Base-by-base conservation (phyloP, 148 eudicot species). In the Simmondsia chinensis region DNA sequence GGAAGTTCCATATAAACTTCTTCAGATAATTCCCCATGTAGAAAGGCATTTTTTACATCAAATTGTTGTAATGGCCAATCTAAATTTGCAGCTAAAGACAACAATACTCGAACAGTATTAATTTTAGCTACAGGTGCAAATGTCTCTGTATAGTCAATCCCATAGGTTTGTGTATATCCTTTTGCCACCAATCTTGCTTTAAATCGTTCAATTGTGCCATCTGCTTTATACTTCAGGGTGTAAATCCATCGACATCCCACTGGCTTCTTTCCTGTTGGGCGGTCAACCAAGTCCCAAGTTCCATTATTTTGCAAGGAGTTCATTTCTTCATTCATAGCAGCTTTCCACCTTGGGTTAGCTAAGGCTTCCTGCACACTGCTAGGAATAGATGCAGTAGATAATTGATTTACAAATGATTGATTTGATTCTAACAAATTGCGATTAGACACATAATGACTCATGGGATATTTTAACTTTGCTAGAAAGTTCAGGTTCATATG, bases 31-130 rank as follows among this genome's bases (percentile, higher is more conserved):
- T n/a, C n/a, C n/a, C n/a, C n/a, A n/a, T n/a, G n/a, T n/a, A n/a
- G n/a, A n/a, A n/a, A n/a, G n/a, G n/a, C n/a, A n/a, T n/a, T n/a
- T n/a, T n/a, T n/a, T n/a, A n/a, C n/a, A n/a, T n/a, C n/a, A n/a
- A n/a, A n/a, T n/a, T n/a, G n/a, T 37, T 37, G 20, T 4, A 37
- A 10, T 6, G 41, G 41, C 41, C 41, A 37, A 37, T 37, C 41
- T 37, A 4, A 2, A 11, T 37, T 37, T 2, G 41, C 41, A 4
- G 41, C 18, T 6, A 37, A 4, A 3, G 20, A 37, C 5, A 37
- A 16, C 19, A 37, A 16, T 2, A 37, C 41, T 3, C 41, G 3
- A 37, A 37, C 9, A 10, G 7, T 37, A 37, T 17, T 7, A 37
- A 13, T 5, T 14, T 37, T 37, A 7, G 20, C 41, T 4, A 37